Evolutionary conservation across 768 basidiomycete genomes (phyloP).

Genomic region (Trametes elegans): DNA sequence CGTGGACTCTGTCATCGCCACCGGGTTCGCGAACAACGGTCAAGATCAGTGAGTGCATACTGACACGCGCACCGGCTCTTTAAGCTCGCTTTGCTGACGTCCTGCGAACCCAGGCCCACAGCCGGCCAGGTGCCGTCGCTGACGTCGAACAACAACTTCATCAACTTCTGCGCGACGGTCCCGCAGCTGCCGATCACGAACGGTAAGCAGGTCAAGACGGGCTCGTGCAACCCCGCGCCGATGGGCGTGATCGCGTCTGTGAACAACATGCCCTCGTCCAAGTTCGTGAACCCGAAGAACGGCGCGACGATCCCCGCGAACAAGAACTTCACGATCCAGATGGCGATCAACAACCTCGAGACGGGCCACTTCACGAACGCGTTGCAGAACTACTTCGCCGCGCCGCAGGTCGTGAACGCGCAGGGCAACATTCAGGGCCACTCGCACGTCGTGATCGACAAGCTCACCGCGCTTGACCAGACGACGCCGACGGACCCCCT

Average conservation of each 20-base stretch:
- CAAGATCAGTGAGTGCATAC: conserved; percentile 24
- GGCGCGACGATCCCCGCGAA: conserved; percentile 42
- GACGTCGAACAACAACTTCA: conserved; percentile 72
- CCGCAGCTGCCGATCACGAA: conserved; percentile 55
- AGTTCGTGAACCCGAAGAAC: conserved; percentile 51
- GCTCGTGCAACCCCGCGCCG: conserved; percentile 60
- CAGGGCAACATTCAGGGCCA: conserved; percentile 58
- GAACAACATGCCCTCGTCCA: conserved; percentile 51
- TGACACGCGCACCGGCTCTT: background rate
- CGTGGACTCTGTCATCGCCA: conserved; percentile 48
- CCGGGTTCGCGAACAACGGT: conserved; percentile 56
- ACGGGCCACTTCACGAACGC: conserved; percentile 63
- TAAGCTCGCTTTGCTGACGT: background rate
- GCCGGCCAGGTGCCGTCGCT: conserved; percentile 54
- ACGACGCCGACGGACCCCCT: conserved; percentile 48
- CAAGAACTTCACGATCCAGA: conserved; percentile 48
- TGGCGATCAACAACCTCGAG: conserved; percentile 44
- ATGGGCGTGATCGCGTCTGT: conserved; percentile 57
- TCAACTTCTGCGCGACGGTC: conserved; percentile 58
- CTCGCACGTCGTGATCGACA: conserved; percentile 60
- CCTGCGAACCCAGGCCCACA: conserved; percentile 17
- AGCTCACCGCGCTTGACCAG: conserved; percentile 44
- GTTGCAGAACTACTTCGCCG: conserved; percentile 47
- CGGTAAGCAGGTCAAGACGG: conserved; percentile 49
- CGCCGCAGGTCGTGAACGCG: conserved; percentile 50